Conservation (phyloP, 1,284 basidiomycete genomes). For the Vanrija sp. region DNA sequence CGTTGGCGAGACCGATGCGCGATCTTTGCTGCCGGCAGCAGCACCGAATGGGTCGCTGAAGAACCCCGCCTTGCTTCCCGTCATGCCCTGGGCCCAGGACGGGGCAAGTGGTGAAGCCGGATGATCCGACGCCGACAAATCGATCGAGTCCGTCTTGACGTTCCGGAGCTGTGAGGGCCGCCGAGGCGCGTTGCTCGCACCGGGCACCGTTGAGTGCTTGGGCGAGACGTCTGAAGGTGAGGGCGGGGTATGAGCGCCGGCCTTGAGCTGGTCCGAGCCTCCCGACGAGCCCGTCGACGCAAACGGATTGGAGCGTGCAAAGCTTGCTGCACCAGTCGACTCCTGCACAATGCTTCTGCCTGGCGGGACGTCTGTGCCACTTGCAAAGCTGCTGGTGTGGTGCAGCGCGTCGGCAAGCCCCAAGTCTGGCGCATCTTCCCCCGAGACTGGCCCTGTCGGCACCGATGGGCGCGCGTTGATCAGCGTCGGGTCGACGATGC, state of each 20-base stretch:
- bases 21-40: background rate
- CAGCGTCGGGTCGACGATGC: constrained; percentile 63
- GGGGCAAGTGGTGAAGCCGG: constrained; percentile 28
- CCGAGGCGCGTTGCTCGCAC: constrained; percentile 30
- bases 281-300: constrained; percentile 1
- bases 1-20: background rate
- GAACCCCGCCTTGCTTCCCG: constrained; percentile 19
- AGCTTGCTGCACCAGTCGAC: background rate
- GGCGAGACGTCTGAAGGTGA: constrained; percentile 36
- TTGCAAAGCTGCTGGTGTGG: constrained; percentile 25
- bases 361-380: background rate
- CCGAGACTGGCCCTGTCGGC: background rate
- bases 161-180: constrained; percentile 47
- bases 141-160: constrained; percentile 38
- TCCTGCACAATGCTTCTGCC: background rate
- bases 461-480: constrained; percentile 22
- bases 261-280: constrained; percentile 9
- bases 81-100: constrained; percentile 27
- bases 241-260: constrained; percentile 22
- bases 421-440: constrained; percentile 8
- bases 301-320: constrained; percentile 11
- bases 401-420: constrained; percentile 28
- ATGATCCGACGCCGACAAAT: constrained; percentile 22
- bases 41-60: constrained; percentile 44
- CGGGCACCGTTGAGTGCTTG: constrained; percentile 23